Conservation (phyloP, 345 rosid genomes). For the Acer campestre region DNA sequence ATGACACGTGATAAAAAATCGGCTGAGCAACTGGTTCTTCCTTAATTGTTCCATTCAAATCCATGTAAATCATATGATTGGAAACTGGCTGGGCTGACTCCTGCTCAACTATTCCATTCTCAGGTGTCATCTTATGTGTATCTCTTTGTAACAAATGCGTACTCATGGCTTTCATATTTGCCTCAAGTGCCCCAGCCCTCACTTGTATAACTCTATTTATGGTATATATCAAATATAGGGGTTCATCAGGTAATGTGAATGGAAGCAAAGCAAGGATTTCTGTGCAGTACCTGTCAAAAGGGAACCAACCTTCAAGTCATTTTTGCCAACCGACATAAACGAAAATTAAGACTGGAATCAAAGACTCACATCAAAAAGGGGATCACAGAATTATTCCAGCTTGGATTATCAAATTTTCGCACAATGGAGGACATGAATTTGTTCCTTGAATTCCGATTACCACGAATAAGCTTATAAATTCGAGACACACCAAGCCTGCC, state of each 20-base stretch:
- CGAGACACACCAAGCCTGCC: slow-evolving; percentile 96
- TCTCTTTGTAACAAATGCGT: slow-evolving; percentile 56
- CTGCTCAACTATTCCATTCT: slow-evolving; percentile 53
- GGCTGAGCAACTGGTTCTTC: slow-evolving; percentile 45
- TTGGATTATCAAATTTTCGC: slow-evolving; percentile 92
- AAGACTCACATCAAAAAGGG: slow-evolving; percentile 83
- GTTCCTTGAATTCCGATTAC: slow-evolving; percentile 86
- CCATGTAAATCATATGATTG: slow-evolving; percentile 38
- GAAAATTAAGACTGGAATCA: slow-evolving; percentile 14
- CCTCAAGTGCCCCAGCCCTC: slow-evolving; percentile 91
- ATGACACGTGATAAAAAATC: slow-evolving; percentile 33
- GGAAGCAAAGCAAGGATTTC: slow-evolving; percentile 95
- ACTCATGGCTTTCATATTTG: slow-evolving; percentile 80
- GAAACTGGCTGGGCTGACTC: slow-evolving; percentile 36
- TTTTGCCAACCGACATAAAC: slow-evolving; percentile 7
- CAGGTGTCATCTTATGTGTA: slow-evolving; percentile 36
- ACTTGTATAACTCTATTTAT: slow-evolving; percentile 95
- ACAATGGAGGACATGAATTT: slow-evolving; percentile 96
- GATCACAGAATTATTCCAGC: slow-evolving; percentile 61
- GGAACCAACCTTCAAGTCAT: slow-evolving; percentile 20
- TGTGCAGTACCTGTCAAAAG: slow-evolving; percentile 83
- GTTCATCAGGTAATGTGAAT: slow-evolving; percentile 95
- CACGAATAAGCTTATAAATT: slow-evolving; percentile 96
- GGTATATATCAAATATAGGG: slow-evolving; percentile 85
- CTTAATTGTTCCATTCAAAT: slow-evolving; percentile 57